Base-by-base conservation (phyloP, 169 alveolate species). In the Plasmodium gaboni region DNA sequence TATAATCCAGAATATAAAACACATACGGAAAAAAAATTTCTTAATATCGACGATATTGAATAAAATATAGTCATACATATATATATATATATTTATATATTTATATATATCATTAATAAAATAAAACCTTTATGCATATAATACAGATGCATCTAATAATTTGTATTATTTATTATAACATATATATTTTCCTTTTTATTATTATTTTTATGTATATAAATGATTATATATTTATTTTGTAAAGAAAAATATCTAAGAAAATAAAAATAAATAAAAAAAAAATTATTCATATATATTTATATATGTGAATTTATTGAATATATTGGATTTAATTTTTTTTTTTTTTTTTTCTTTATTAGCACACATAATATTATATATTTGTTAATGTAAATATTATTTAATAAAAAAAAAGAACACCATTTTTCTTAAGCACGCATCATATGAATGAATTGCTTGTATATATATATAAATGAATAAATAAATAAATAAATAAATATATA, bases 1-100 rank as follows among this genome's bases (percentile, higher is more conserved):
- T 88, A 94, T 42, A 94, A 94, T 8, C 95, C 94, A 32, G 48
- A 68, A 50, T 86, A 85, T 67, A 83, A 92, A 64, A 87, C 68
- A 42, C 91, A 93, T 7, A 85, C 87, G 6, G 87, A 85, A 51
- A 73, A 73, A 67, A 85, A 73, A 55, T 85, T 72, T 64, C 57
- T 85, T 22, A 73, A 85, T 61, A 85, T 73, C 17, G 87, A 73
- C 53, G 87, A 85, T 2, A 73, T 85, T 61, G 87, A 85, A 22
- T 72, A 68, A 42, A 46, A 17, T 28, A 59, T 55, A 64, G 17
- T 9, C 15, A 22, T 44, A 46, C 42, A 67, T n/a, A 42, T 73
- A 44, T 22, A 22, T 15, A 15, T 59, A 59, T n/a, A 8, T 55
- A 55, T 55, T 12, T 55, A 15, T 46, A 19, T 15, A 38, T 69